Conservation (phyloP, 495 filamentous ascomycete genomes). For the Opeltia flavorubescens region DNA sequence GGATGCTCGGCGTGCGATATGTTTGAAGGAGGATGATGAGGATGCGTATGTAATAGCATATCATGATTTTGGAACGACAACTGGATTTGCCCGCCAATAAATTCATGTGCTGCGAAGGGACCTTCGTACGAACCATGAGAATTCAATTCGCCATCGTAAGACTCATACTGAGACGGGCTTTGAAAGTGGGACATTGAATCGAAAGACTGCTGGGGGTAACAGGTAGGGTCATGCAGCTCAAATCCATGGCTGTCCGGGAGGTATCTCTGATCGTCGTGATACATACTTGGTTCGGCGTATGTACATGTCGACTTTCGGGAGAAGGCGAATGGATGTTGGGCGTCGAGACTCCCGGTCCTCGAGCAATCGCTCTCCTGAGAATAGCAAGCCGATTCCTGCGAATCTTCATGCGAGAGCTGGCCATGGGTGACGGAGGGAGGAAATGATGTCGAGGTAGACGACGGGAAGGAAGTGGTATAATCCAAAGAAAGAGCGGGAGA, state of each 20-base stretch:
- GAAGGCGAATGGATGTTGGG: not conserved
- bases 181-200: not conserved
- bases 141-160: not conserved
- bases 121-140: not conserved
- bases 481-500: slow-evolving; percentile 3
- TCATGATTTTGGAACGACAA: not conserved
- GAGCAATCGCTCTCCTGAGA: not conserved
- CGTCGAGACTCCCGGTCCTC: not conserved
- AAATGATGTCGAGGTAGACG: slow-evolving; percentile 11
- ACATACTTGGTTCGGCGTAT: not conserved
- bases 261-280: not conserved
- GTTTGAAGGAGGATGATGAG: not conserved
- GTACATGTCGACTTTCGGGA: not conserved
- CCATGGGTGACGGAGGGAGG: slow-evolving; percentile 6
- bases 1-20: not conserved
- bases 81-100: not conserved
- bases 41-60: not conserved
- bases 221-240: not conserved
- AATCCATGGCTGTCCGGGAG: not conserved
- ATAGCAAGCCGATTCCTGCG: slow-evolving; percentile 1
- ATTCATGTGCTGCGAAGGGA: not conserved
- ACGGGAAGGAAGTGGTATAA: slow-evolving; percentile 8
- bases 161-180: not conserved
- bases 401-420: not conserved
- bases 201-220: not conserved